phyloP scores from a whole-genome alignment of 495 filamentous ascomycete species.

The Staphylotrichum longicolle region DNA sequence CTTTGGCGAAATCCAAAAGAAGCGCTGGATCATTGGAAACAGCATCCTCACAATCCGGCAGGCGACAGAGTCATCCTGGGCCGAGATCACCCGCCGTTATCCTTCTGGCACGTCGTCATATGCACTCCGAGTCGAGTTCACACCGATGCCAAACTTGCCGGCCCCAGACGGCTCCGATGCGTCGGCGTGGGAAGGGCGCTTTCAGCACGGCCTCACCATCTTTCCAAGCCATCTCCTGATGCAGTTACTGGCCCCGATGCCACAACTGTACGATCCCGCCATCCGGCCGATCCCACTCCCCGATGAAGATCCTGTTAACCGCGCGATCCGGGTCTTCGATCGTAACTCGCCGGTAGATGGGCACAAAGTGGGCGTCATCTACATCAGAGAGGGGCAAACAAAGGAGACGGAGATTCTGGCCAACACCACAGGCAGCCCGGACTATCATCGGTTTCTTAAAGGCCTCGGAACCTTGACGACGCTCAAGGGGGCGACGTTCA shows the following conservation, averaged over 20 bases:
- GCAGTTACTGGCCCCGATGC: slow-evolving; percentile 72
- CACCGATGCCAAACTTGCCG: slow-evolving; percentile 65
- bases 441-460: slow-evolving; percentile 80
- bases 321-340: slow-evolving; percentile 79
- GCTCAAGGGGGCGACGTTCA: slow-evolving; percentile 79
- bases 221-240: slow-evolving; percentile 83
- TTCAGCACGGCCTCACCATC: slow-evolving; percentile 48
- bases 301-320: slow-evolving; percentile 73
- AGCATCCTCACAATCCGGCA: slow-evolving; percentile 86
- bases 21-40: slow-evolving; percentile 82
- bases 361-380: slow-evolving; percentile 93
- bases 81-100: slow-evolving; percentile 77
- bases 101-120: slow-evolving; percentile 81
- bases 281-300: slow-evolving; percentile 75
- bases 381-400: slow-evolving; percentile 79
- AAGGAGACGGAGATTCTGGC: slow-evolving; percentile 77
- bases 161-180: slow-evolving; percentile 45
- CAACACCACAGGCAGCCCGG: slow-evolving; percentile 76
- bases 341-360: slow-evolving; percentile 87
- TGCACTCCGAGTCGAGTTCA: slow-evolving; percentile 69
- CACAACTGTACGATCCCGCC: slow-evolving; percentile 53
- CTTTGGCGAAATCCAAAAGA: slow-evolving; percentile 67
- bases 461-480: slow-evolving; percentile 76
- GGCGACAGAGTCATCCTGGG: slow-evolving; percentile 66
- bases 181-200: slow-evolving; percentile 40